Base-by-base conservation (phyloP, 345 rosid species). In the Moringa oleifera region DNA sequence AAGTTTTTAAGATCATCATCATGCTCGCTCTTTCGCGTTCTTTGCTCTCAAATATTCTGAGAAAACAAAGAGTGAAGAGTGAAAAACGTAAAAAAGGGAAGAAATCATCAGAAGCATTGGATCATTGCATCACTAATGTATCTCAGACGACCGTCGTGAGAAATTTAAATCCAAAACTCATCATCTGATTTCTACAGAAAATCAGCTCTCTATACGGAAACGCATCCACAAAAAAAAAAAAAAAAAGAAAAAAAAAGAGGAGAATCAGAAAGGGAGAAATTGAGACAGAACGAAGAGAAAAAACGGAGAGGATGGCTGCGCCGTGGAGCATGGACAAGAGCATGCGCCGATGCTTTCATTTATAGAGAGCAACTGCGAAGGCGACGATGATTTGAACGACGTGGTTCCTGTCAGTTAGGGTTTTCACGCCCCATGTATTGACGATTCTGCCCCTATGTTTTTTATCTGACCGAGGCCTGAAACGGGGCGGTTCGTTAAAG, bases 71-170 rank as follows among this genome's bases (percentile, higher is more conserved):
- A 55, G 5, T 5, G 25, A 25, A 1, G n/a, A 41, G 51, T 15
- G 0, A 7, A 4, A 36, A 25, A 17, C 6, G 37, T 33, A 33
- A 20, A 36, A 15, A 46, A 54, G 11, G 17, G 20, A 25, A 0
- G 37, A 59, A 55, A 81, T 23, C 75, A 75, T 75, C 83, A 84
- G 84, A 77, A 68, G 58, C 31, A 65, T 54, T 73, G 79, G 86
- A 79, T 73, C 15, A 23, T 7, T 68, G 51, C 73, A 77, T 83
- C 83, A 78, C 77, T 25, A 24, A 57, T 57, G 70, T 66, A 63
- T 68, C 86, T 82, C 91, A 74, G 88, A 86, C 81, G 89, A 86
- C 88, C 89, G 83, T 86, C 86, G 86, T 83, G 89, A 85, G 83
- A 83, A 65, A 55, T 64, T 68, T 55, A 0, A 65, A 75, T 75